Evolutionary conservation across 345 rosid species (phyloP), one percentile per base, ranked within the genome.

Genomic region (Salix arbutifolia): DNA sequence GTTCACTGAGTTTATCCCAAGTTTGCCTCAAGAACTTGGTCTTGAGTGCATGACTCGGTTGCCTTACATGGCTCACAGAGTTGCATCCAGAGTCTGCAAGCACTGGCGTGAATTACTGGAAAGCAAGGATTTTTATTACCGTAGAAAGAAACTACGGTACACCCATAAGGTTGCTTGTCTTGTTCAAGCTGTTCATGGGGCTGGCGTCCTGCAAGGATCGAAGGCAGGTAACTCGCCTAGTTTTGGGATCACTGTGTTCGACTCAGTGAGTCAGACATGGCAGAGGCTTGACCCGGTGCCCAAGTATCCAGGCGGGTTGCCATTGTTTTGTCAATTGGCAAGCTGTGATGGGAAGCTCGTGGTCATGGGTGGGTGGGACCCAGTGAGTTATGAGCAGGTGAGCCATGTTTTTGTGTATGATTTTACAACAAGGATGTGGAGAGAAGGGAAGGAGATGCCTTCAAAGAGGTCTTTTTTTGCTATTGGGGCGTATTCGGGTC

Each of bases 341-440:
- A 79, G 92, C 64, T 83, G 81, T 33, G 94, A 86, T 21, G 90
- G 90, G 75, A 83, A 85, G 85, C 86, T 91, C 19, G 87, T 89
- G 46, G 78, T 88, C n/a, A 77, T 90, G 87, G 96, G 94, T 23
- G 94, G 91, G 26, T 91, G 96, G 94, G 86, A 90, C 76, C 94
- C 90, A 46, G 84, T 31, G 60, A 86, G 75, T 56, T 91, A 89
- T 76, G 86, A 85, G 28, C 90, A 88, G 46, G 80, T 88, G 65
- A 78, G 80, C 8, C 86, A 82, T 68, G 91, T 91, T 48, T 89
- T 83, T 69, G 81, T 89, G 38, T 90, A 88, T 70, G 91, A 91
- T 28, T 86, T 90, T 73, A 31, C 76, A 60, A 53, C 83, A 11
- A 78, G 83, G 78, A 70, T 31, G 72, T 91, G 97, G 97, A 76